phyloP scores from a whole-genome alignment of 208 protist species.

The Tetramitus jugosus region DNA sequence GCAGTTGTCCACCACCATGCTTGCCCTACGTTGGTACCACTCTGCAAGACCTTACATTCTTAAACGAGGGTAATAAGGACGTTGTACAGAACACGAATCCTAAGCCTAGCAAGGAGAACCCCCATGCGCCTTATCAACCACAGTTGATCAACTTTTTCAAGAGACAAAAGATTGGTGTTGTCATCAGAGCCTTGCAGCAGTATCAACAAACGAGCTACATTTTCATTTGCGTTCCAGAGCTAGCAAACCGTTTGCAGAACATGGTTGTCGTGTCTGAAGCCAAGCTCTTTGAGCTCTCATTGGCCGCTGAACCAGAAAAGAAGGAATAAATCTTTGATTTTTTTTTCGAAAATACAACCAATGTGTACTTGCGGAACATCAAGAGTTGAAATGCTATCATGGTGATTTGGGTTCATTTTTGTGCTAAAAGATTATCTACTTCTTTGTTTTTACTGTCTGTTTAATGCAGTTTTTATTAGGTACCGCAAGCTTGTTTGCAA shows the following conservation, averaged over 20 bases:
- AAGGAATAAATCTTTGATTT: neutral
- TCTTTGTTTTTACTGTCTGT: too few species aligned
- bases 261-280: constrained; percentile 23
- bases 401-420: too few species aligned
- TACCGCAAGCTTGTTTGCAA: too few species aligned
- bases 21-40: constrained; percentile 34
- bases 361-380: too few species aligned
- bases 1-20: neutral
- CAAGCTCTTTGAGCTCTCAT: constrained; percentile 27
- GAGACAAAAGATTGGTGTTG: constrained; percentile 29
- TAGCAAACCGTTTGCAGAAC: constrained; percentile 37
- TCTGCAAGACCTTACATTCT: constrained; percentile 33
- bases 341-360: too few species aligned
- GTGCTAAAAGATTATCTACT: too few species aligned
- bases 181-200: constrained; percentile 35
- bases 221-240: constrained; percentile 38
- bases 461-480: too few species aligned
- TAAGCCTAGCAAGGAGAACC: too few species aligned
- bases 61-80: constrained; percentile 26
- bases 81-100: constrained; percentile 23
- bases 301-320: constrained; percentile 15
- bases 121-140: too few species aligned
- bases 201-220: constrained; percentile 41
- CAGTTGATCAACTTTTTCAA: constrained; percentile 42
- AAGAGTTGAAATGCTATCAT: too few species aligned